Base-by-base conservation (phyloP, 2,329 filamentous ascomycete genomes). In the Stachybotrys elegans region DNA sequence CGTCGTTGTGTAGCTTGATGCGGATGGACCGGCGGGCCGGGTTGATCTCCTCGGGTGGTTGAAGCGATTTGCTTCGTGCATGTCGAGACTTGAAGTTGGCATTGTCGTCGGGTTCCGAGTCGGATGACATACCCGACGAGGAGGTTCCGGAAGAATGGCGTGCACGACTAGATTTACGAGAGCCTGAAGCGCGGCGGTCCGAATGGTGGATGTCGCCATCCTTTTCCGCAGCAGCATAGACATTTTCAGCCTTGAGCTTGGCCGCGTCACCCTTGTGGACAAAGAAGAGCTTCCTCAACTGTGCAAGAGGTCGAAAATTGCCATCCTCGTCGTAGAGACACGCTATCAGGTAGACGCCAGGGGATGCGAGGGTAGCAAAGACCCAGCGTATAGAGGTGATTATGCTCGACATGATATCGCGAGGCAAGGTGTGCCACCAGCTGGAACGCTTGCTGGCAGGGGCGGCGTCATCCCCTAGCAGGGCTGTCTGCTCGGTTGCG, bases 1-100 rank as follows among this genome's bases (percentile, higher is more conserved):
- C 88, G 55, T 95, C 88, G 50, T 84, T 88, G 62, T 92, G 83
- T 13, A 95, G 74, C 66, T 93, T 95, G 57, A 97, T 95, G 31
- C 90, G 81, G 51, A 95, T 95, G 2, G 90, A 95, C 45, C 89
- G 79, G 57, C 87, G 80, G 6, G 79, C 71, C 4, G 85, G 83
- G 14, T 56, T 57, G 49, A 77, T 77, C 51, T 90, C 86, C 50
- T 89, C 84, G 22, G 71, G 60, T 21, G 72, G 68, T 39, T 73
- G 71, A 19, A 73, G 56, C 2, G 83, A 83, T 59, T 81, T 84
- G 20, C 85, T 84, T 43, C 84, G 77, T 37, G 73, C 72, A 57
- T 87, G 79, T 37, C 77, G 71, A 44, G 56, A 52, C 48, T 55
- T 47, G 45, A 58, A 54, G 49, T 46, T 51, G 42, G 54, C 57